These are phyloP conservation scores for Mycena galopus DNA, from an alignment of 768 basidiomycete genomes.

Conservation along the genomic window DNA sequence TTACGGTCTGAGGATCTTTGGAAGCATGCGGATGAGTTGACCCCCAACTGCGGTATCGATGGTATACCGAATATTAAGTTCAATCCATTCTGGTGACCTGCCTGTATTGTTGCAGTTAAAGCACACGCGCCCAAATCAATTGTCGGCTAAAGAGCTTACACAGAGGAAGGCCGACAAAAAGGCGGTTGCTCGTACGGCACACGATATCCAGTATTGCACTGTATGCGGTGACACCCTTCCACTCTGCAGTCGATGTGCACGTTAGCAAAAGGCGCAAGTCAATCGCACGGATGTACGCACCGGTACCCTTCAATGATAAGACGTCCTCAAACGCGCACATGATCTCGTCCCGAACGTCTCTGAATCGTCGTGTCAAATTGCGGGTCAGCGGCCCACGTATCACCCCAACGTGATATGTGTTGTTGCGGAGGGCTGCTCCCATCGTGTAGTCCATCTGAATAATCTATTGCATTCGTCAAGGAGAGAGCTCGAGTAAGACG, in stretches of 20 bases:
- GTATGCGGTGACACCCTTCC: background rate
- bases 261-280: background rate
- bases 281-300: background rate
- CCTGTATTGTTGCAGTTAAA: background rate
- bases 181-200: background rate
- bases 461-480: conserved; percentile 34
- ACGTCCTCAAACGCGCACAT: background rate
- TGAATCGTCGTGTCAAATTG: conserved; percentile 43
- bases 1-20: background rate
- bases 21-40: background rate
- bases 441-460: conserved; percentile 54
- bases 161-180: background rate
- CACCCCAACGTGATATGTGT: conserved; percentile 43
- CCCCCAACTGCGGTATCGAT: background rate
- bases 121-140: background rate
- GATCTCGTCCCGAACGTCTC: conserved; percentile 43
- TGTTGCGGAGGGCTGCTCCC: conserved; percentile 39
- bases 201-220: background rate
- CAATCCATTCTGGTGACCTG: background rate
- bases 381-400: conserved; percentile 45
- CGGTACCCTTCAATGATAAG: background rate
- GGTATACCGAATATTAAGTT: background rate
- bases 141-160: background rate
- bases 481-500: background rate
- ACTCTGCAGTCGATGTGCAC: background rate